Base-by-base conservation (phyloP, 371 early-diverging fungal species). In the Chytridium lagenaria region DNA sequence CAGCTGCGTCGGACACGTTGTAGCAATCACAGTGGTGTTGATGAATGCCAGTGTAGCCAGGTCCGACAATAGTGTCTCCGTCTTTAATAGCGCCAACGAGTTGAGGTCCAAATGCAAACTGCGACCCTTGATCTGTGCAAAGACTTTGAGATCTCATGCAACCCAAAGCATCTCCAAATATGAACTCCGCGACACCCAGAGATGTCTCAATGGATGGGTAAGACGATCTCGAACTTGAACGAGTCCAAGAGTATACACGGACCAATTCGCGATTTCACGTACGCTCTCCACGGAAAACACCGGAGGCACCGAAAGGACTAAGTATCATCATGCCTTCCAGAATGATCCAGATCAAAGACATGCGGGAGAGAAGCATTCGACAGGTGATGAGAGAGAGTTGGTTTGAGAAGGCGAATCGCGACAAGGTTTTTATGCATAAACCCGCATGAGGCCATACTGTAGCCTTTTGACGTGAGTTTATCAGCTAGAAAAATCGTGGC, bases 81-180 rank as follows among this genome's bases (percentile, higher is more conserved):
- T 74, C 67, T 31, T 50, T 37, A n/a, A 76, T 75, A 51, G 63
- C 70, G 28, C 74, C 80, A 12, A 71, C 70, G 19, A 80, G 55
- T 55, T 80, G 80, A 7, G 80, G 80, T 15, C 73, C 73, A 23
- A 73, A 73, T 10, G 52, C 33, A 26, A 73, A 73, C 28, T 26
- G 59, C 1, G 68, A 68, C 33, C 75, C 69, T 2, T 69, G 51
- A 3, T 22, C 28, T 2, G 26, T 44, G 55, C 39, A 51, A 33
- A 23, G 23, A 22, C 59, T 38, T 49, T 80, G 72, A 12, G 80
- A 77, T 7, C 75, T 59, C 71, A 75, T 59, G 68, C 63, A 67
- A 0, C 80, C 80, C 44, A 77, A 31, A 7, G 80, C 74, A 10
- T 72, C 49, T 2, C 80, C 80, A 59, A 80, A 80, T 22, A 73